These are phyloP conservation scores for Dispira parvispora DNA, from an alignment of 192 early-diverging fungal genomes.

Conservation along the genomic window DNA sequence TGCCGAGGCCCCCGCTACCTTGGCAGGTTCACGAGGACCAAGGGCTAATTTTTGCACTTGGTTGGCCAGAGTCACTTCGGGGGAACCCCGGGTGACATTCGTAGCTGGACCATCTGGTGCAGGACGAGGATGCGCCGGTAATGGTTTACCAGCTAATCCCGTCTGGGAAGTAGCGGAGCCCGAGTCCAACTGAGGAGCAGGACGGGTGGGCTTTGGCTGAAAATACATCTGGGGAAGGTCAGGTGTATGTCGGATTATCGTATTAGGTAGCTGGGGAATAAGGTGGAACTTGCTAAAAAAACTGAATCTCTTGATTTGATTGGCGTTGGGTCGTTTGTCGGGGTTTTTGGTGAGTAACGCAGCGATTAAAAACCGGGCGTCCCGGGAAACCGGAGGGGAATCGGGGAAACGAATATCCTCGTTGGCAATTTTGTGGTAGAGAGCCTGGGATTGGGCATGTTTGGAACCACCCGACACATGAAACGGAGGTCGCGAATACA, in stretches of 20 bases:
- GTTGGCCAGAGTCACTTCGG: too few species aligned
- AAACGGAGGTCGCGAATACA: constrained; percentile 84
- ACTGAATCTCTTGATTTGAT: constrained; percentile 21
- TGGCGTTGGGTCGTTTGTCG: constrained; percentile 21
- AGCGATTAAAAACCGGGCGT: constrained; percentile 49
- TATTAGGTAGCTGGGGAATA: background rate
- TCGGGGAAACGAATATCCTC: constrained; percentile 44
- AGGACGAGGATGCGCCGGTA: too few species aligned
- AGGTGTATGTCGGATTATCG: background rate
- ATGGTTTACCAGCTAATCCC: too few species aligned
- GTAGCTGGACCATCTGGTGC: too few species aligned
- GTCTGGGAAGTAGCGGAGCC: too few species aligned
- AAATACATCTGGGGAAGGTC: background rate
- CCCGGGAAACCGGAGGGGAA: constrained; percentile 33
- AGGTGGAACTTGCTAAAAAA: constrained; percentile 6
- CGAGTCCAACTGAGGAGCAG: too few species aligned
- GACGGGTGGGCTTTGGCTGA: background rate
- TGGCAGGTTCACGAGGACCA: too few species aligned
- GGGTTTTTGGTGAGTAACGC: constrained; percentile 51
- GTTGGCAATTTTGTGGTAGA: constrained; percentile 23
- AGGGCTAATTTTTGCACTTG: too few species aligned
- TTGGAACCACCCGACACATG: constrained; percentile 12
- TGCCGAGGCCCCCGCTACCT: too few species aligned
- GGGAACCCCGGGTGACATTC: too few species aligned
- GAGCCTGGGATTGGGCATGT: constrained; percentile 11